Conservation (phyloP, 805 yeast genomes). For the Ogataea trehaloabstinens region DNA sequence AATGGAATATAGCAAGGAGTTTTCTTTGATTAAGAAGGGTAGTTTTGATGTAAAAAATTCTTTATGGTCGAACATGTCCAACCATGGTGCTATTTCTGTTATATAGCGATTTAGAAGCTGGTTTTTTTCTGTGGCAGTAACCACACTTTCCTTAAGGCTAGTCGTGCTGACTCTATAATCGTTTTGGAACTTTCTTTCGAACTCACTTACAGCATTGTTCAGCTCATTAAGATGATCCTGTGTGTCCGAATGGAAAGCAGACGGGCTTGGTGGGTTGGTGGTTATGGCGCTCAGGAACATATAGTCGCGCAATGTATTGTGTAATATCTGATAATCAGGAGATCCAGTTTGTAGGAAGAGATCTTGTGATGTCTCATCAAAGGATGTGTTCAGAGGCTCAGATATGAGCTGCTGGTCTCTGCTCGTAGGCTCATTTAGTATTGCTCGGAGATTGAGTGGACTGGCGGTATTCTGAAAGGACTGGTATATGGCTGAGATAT, state of each 20-base stretch:
- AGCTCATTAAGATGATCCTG: slow-evolving; percentile 14
- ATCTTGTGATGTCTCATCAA: background rate
- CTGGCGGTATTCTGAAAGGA: background rate
- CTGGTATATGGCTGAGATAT: background rate
- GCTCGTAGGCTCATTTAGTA: background rate
- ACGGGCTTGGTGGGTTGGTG: slow-evolving; percentile 6
- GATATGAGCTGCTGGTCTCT: background rate
- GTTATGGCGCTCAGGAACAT: slow-evolving; percentile 32
- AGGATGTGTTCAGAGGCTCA: background rate
- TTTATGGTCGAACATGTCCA: slow-evolving; percentile 28
- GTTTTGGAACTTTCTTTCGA: slow-evolving; percentile 1
- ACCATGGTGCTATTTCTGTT: slow-evolving; percentile 11
- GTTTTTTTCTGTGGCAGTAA: slow-evolving; percentile 10
- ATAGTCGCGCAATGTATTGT: slow-evolving; percentile 31
- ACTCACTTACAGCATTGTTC: slow-evolving; percentile 6
- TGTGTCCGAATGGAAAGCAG: slow-evolving; percentile 2
- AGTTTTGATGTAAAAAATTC: slow-evolving; percentile 23
- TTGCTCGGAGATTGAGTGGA: background rate
- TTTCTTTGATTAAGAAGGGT: slow-evolving; percentile 2
- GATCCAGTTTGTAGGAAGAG: background rate
- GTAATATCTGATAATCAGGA: slow-evolving; percentile 20
- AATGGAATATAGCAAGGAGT: slow-evolving; percentile 1
- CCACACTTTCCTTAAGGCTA: background rate
- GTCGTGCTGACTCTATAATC: slow-evolving; percentile 3
- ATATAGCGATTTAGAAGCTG: slow-evolving; percentile 12